Conservation (phyloP, 495 filamentous ascomycete species). For the Aspergillus cristatus region DNA sequence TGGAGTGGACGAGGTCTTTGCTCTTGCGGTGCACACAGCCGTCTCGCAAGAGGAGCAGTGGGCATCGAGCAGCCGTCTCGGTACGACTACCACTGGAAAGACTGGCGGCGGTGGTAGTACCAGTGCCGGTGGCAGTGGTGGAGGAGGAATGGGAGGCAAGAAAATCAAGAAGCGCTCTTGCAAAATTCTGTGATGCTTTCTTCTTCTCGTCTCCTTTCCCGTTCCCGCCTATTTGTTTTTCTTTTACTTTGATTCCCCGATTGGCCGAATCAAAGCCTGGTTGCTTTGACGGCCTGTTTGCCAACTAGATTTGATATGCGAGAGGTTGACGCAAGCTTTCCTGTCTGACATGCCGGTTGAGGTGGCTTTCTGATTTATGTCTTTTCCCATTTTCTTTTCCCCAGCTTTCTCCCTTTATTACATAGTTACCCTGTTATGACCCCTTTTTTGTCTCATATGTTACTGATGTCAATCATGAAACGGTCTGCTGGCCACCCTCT, state of each 20-base stretch:
- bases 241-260: conserved; percentile 13
- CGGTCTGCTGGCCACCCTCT: conserved; percentile 23
- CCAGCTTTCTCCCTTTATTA: conserved; percentile 7
- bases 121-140: conserved; percentile 8
- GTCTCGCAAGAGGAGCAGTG: conserved; percentile 44
- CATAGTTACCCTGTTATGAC: conserved; percentile 13
- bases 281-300: conserved; percentile 27
- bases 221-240: conserved; percentile 5
- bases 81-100: conserved; percentile 12
- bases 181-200: conserved; percentile 52
- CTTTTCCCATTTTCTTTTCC: conserved; percentile 2
- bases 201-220: conserved; percentile 2
- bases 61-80: conserved; percentile 17
- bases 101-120: conserved; percentile 17
- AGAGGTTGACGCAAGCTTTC: not conserved
- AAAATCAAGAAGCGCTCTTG: conserved; percentile 62
- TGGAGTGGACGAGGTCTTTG: conserved; percentile 93
- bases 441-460: conserved; percentile 12
- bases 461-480: conserved; percentile 29
- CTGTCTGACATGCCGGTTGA: conserved; percentile 5
- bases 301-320: conserved; percentile 21
- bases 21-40: conserved; percentile 76
- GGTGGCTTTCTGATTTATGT: conserved; percentile 12
- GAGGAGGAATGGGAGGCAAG: conserved; percentile 19
- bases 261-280: conserved; percentile 31